A percentile compares a stretch with the other conserved stretches of the same genome.
Conservation (phyloP, 257 asterid species). For the Mentha longifolia region DNA sequence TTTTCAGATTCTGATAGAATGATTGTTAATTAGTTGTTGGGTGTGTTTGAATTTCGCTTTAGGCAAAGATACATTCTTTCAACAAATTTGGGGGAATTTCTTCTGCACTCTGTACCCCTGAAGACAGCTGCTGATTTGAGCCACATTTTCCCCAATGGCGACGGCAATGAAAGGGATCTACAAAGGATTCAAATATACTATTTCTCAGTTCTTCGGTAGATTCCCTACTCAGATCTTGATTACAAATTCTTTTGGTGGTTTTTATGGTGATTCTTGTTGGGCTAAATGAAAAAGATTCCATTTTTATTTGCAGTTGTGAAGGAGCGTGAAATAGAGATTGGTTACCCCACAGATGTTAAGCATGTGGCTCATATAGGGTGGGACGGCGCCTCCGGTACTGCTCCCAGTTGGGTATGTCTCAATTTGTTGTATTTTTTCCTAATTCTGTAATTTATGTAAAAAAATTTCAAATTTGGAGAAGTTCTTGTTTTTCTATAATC, state of each 20-base stretch:
- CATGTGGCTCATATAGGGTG: conserved; percentile 94
- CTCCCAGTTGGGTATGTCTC: conserved; percentile 84
- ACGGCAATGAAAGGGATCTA: conserved; percentile 78
- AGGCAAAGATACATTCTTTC: conserved; percentile 43
- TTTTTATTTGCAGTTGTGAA: conserved; percentile 56
- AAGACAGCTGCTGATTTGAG: conserved; percentile 35
- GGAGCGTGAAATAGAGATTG: conserved; percentile 87
- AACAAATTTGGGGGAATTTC: conserved; percentile 34
- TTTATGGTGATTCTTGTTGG: neutral
- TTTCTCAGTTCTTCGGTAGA: conserved; percentile 74
- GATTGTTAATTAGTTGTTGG: neutral
- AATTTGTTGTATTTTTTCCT: neutral
- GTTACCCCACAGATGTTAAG: conserved; percentile 84
- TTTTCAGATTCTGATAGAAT: conserved; percentile 22
- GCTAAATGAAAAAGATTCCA: conserved; percentile 3
- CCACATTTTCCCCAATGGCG: conserved; percentile 43
- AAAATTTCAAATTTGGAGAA: neutral
- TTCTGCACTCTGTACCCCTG: conserved; percentile 32
- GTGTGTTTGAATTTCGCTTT: conserved; percentile 40
- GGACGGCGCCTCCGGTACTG: conserved; percentile 77
- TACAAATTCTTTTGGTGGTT: neutral
- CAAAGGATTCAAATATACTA: conserved; percentile 78
- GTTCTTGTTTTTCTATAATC: neutral
- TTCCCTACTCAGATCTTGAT: conserved; percentile 15
- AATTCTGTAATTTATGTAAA: neutral